Conservation (phyloP, 1,284 basidiomycete species). For the Thelephora terrestris region DNA sequence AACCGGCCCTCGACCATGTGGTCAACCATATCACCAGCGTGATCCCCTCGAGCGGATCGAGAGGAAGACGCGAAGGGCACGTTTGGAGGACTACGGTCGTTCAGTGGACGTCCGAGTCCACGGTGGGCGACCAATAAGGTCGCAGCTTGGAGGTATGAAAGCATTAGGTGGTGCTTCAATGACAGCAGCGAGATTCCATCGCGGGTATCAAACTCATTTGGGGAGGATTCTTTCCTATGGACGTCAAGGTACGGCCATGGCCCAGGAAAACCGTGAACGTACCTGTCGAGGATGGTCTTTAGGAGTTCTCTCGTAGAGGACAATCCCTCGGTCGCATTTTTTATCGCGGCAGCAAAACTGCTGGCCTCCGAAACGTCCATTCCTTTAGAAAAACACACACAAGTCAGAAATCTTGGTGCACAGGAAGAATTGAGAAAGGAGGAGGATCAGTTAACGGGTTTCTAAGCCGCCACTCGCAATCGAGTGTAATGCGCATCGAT, state of each 20-base stretch:
- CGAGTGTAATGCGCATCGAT: conserved; percentile 70
- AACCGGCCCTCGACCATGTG: conserved; percentile 64
- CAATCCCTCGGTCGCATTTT: conserved; percentile 57
- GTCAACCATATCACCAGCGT: conserved; percentile 59
- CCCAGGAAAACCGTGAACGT: conserved; percentile 17
- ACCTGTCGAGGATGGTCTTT: conserved; percentile 45
- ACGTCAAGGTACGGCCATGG: conserved; percentile 8
- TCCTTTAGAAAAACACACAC: not conserved
- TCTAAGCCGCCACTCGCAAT: conserved; percentile 70
- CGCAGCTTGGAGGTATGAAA: conserved; percentile 86
- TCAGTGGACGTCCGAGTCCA: conserved; percentile 51
- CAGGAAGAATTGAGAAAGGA: conserved; percentile 2
- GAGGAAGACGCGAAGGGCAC: conserved; percentile 42
- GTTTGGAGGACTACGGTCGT: conserved; percentile 36
- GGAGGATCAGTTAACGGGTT: conserved; percentile 73
- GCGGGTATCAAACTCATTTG: conserved; percentile 48
- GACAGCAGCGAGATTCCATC: conserved; percentile 88
- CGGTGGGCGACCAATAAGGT: conserved; percentile 67
- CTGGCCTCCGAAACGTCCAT: conserved; percentile 9
- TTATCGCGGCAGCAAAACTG: conserved; percentile 32
- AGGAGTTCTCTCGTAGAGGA: conserved; percentile 49
- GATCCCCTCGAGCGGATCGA: conserved; percentile 43
- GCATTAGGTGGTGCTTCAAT: conserved; percentile 77
- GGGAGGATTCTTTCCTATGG: conserved; percentile 22
- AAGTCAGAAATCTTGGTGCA: conserved; percentile 1